phyloP scores from a whole-genome alignment of 1,284 basidiomycete species.

The Cryptococcus deneoformans region DNA sequence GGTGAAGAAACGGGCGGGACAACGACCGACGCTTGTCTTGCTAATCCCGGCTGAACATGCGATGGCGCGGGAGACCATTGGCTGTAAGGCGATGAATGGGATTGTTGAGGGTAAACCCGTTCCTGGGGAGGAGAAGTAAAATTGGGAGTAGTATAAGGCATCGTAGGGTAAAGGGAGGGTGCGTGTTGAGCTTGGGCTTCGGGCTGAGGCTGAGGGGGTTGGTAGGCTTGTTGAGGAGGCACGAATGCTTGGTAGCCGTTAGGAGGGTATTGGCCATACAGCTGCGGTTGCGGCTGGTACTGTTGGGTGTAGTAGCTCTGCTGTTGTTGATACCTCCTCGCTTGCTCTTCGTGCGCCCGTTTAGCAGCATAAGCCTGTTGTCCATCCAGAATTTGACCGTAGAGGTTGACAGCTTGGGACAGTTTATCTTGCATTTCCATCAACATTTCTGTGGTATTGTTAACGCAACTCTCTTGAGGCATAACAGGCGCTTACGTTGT shows the following conservation, averaged over 20 bases:
- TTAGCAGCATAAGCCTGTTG: conserved; percentile 56
- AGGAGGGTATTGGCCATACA: neutral
- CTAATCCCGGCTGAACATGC: conserved; percentile 11
- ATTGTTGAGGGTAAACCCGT: conserved; percentile 24
- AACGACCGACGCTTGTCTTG: conserved; percentile 12
- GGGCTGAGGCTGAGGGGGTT: neutral
- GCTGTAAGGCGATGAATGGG: neutral
- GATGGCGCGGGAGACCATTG: neutral
- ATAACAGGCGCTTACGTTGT: conserved; percentile 58
- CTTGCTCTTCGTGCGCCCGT: conserved; percentile 39
- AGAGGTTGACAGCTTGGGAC: conserved; percentile 83
- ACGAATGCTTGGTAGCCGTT: neutral
- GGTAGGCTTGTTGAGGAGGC: neutral
- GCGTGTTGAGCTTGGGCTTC: conserved; percentile 16
- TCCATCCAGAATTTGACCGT: conserved; percentile 80
- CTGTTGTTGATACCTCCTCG: conserved; percentile 33
- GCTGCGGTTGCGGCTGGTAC: conserved; percentile 6
- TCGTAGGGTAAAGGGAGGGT: conserved; percentile 20
- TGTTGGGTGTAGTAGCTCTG: conserved; percentile 17
- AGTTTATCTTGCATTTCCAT: conserved; percentile 92
- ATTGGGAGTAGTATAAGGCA: conserved; percentile 8
- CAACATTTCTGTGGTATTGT: conserved; percentile 62
- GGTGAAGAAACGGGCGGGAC: conserved; percentile 3
- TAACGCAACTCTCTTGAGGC: conserved; percentile 1
- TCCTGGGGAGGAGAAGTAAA: conserved; percentile 11